phyloP scores from a whole-genome alignment of 73 alveolate genomes.

The Paramecium caudatum region DNA sequence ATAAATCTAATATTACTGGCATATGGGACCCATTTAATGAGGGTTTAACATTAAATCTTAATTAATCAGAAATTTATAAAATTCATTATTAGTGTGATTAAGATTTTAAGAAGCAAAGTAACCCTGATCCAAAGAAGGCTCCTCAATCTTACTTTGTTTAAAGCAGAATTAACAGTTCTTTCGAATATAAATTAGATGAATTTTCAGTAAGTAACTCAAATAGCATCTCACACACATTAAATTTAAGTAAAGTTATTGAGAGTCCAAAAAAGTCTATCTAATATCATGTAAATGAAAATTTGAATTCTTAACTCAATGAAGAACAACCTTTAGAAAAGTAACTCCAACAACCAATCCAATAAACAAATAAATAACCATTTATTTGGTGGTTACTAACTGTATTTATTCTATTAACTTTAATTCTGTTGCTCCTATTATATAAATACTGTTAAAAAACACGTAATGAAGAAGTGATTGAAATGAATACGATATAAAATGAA shows the following conservation, averaged over 20 bases:
- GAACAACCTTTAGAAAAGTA: too few species aligned
- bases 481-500: slow-evolving; percentile 25
- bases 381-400: slow-evolving; percentile 32
- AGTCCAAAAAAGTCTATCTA: too few species aligned
- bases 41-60: background rate
- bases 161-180: slow-evolving; percentile 64
- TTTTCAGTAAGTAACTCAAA: background rate
- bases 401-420: background rate
- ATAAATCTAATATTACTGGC: slow-evolving; percentile 61
- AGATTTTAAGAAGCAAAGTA: slow-evolving; percentile 58
- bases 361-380: background rate
- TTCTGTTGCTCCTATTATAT: background rate
- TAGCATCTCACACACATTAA: background rate
- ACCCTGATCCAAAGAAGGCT: slow-evolving; percentile 80
- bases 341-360: background rate
- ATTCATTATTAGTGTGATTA: slow-evolving; percentile 79
- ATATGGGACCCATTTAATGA: slow-evolving; percentile 41
- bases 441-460: slow-evolving; percentile 3
- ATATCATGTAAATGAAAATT: too few species aligned
- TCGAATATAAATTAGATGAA: background rate
- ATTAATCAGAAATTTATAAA: slow-evolving; percentile 65
- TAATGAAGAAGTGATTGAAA: slow-evolving; percentile 11
- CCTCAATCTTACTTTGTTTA: slow-evolving; percentile 83
- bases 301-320: too few species aligned
- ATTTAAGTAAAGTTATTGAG: slow-evolving; percentile 5